These are phyloP conservation scores for Clarireedia hainanense DNA, from an alignment of 2,329 filamentous ascomycete genomes.

Conservation along the genomic window DNA sequence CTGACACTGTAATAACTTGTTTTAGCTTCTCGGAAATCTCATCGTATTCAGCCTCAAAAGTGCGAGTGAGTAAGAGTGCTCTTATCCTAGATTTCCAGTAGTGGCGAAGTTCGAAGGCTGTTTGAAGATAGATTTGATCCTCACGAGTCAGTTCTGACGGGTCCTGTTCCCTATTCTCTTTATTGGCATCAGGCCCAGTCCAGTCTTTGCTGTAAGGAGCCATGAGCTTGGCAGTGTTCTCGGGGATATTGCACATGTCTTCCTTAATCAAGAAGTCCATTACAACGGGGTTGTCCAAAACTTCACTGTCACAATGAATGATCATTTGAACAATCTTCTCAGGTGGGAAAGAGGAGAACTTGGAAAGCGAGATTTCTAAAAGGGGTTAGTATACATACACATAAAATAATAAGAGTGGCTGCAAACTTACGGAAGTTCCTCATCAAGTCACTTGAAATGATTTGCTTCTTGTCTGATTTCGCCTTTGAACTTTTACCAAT, in stretches of 20 bases:
- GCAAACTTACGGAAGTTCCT: conserved; percentile 65
- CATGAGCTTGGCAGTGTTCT: conserved; percentile 85
- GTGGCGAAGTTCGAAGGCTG: conserved; percentile 88
- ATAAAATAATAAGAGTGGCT: background rate
- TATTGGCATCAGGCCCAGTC: conserved; percentile 78
- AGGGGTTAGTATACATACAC: conserved; percentile 12
- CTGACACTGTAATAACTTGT: conserved; percentile 79
- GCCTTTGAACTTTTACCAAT: conserved; percentile 58
- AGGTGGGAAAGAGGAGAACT: conserved; percentile 76
- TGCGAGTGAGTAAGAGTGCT: conserved; percentile 75
- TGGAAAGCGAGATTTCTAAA: conserved; percentile 76
- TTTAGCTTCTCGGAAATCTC: conserved; percentile 80
- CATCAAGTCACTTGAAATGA: conserved; percentile 84
- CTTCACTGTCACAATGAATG: conserved; percentile 85
- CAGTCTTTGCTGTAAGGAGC: conserved; percentile 94
- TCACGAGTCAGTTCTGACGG: conserved; percentile 83
- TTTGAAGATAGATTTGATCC: conserved; percentile 91
- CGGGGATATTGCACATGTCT: conserved; percentile 84
- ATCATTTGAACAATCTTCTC: conserved; percentile 89
- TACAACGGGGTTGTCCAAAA: conserved; percentile 81
- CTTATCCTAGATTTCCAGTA: conserved; percentile 99
- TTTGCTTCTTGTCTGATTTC: conserved; percentile 94
- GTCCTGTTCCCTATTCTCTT: conserved; percentile 74
- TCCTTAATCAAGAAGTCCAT: conserved; percentile 96
- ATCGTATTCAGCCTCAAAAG: conserved; percentile 82